These are phyloP conservation scores for Avena insularis DNA, from an alignment of 176 grass and related monocot species.

Conservation along the genomic window DNA sequence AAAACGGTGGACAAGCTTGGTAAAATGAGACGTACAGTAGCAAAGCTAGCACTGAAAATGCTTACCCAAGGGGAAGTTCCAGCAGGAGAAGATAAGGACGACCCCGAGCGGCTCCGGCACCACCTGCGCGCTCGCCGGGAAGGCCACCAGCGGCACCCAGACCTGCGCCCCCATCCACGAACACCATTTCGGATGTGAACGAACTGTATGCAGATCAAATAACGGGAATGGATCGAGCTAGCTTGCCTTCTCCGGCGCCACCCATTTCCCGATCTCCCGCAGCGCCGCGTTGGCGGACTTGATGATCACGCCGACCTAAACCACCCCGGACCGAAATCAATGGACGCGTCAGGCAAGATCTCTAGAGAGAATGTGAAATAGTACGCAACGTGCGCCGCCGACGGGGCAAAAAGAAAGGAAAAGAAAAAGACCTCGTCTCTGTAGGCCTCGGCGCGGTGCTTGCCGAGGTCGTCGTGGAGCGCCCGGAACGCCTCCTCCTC, in stretches of 20 bases:
- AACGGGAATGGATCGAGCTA: not conserved
- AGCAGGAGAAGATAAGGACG: slow-evolving; percentile 83
- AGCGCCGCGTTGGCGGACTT: slow-evolving; percentile 71
- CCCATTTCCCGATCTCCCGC: slow-evolving; percentile 66
- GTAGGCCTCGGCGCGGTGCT: slow-evolving; percentile 80
- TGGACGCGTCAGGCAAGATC: too few species aligned
- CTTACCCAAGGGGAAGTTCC: slow-evolving; percentile 88
- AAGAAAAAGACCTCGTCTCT: slow-evolving; percentile 70
- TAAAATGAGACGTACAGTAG: not conserved
- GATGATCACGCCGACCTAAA: slow-evolving; percentile 66
- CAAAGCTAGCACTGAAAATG: not conserved
- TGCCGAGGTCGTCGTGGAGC: slow-evolving; percentile 80
- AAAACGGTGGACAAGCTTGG: not conserved
- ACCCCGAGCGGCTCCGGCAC: slow-evolving; percentile 88
- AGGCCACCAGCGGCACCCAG: slow-evolving; percentile 56
- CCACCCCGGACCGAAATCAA: too few species aligned
- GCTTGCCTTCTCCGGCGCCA: slow-evolving; percentile 63
- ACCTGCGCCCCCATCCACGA: slow-evolving; percentile 43
- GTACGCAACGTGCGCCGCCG: not conserved
- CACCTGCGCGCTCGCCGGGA: slow-evolving; percentile 68
- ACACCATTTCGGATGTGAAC: not conserved
- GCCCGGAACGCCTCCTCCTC: slow-evolving; percentile 64
- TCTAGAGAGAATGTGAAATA: too few species aligned
- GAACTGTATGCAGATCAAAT: not conserved
- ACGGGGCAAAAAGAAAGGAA: not conserved